phyloP scores from a whole-genome alignment of 2,329 filamentous ascomycete species.

The Epichloe sp. region DNA sequence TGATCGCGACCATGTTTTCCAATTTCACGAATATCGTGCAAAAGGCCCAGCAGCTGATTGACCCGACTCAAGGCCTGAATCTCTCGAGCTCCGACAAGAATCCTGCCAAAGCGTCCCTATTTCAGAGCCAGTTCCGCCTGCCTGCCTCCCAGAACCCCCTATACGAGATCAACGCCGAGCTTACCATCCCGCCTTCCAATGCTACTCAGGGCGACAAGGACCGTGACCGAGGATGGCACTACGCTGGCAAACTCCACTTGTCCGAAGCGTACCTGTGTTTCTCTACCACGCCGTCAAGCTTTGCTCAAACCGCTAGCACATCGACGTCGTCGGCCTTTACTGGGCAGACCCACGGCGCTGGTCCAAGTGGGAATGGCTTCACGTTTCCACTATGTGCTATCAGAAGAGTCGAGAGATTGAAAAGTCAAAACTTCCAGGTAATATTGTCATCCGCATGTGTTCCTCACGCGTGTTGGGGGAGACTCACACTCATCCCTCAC shows the following conservation, averaged over 20 bases:
- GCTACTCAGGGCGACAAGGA: conserved; percentile 58
- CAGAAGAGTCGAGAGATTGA: conserved; percentile 78
- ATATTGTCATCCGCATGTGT: background rate
- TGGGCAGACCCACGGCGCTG: conserved; percentile 83
- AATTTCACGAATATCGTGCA: conserved; percentile 71
- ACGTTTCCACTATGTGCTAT: conserved; percentile 88
- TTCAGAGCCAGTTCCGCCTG: conserved; percentile 92
- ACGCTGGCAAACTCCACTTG: conserved; percentile 83
- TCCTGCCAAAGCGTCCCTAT: conserved; percentile 83
- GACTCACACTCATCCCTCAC: too few relatives aligned
- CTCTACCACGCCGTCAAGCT: conserved; percentile 84
- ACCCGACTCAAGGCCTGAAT: conserved; percentile 66
- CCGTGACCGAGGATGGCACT: conserved; percentile 67
- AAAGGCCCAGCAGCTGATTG: conserved; percentile 90
- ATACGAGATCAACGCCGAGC: conserved; percentile 91
- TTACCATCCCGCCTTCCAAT: conserved; percentile 69
- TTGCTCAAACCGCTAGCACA: conserved; percentile 65
- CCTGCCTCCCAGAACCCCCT: conserved; percentile 84
- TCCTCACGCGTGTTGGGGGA: background rate
- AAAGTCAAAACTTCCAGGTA: conserved; percentile 76
- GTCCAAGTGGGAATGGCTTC: conserved; percentile 90
- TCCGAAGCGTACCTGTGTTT: conserved; percentile 95
- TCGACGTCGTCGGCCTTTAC: conserved; percentile 74
- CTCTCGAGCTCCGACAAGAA: conserved; percentile 63
- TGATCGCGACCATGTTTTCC: conserved; percentile 41